phyloP scores from a whole-genome alignment of 2,329 filamentous ascomycete species.

The Pseudogymnoascus sp. region DNA sequence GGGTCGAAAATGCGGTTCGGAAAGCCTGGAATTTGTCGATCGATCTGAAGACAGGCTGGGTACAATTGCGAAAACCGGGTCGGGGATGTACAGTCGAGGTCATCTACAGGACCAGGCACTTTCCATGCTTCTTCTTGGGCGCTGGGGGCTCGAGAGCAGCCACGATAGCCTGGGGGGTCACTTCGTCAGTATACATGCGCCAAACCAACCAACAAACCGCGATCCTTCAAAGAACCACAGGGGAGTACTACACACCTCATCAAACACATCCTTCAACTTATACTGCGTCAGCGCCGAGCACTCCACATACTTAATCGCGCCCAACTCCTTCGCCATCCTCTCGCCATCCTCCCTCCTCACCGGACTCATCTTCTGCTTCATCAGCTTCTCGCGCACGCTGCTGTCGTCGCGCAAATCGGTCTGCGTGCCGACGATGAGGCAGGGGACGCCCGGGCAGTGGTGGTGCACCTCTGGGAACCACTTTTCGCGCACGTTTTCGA shows the following conservation, averaged over 20 bases:
- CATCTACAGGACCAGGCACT: constrained; percentile 59
- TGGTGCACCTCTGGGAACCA: constrained; percentile 99
- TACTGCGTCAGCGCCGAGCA: constrained; percentile 97
- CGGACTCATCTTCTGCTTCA: constrained; percentile 93
- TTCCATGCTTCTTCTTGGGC: constrained; percentile 68
- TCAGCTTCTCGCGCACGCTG: constrained; percentile 80
- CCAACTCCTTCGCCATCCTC: constrained; percentile 93
- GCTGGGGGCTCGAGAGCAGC: constrained; percentile 84
- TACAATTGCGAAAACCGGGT: not conserved
- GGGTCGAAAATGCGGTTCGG: not conserved
- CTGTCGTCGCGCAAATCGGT: constrained; percentile 89
- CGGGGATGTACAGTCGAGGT: not conserved
- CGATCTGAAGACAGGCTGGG: not conserved
- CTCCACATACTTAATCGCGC: constrained; percentile 97
- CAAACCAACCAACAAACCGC: no score
- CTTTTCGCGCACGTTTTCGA: constrained; percentile 98
- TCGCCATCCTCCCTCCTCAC: constrained; percentile 91
- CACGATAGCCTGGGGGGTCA: constrained; percentile 69
- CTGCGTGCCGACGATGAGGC: constrained; percentile 95
- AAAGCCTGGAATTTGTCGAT: not conserved
- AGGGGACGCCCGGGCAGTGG: constrained; percentile 95
- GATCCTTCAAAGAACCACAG: no score
- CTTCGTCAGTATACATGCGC: constrained; percentile 15
- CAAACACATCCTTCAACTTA: constrained; percentile 98
- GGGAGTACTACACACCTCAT: constrained; percentile 65